A percentile compares a stretch with the other conserved stretches of the same genome.
phyloP scores from a whole-genome alignment of 495 filamentous ascomycete genomes.

The Penicillium taxi region DNA sequence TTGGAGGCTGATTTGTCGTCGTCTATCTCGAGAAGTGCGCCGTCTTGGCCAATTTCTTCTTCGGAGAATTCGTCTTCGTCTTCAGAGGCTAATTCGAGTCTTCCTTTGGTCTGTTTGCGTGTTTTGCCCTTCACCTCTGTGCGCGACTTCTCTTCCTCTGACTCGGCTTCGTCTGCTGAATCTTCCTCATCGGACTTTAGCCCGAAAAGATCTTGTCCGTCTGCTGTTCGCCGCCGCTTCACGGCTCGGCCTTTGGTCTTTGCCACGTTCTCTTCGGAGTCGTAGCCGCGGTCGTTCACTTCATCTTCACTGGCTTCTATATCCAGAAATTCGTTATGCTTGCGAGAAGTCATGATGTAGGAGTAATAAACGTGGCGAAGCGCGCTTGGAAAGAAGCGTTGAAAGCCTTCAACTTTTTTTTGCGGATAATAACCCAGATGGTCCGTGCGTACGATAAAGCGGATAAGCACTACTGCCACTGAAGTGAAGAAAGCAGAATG shows the following conservation, averaged over 20 bases:
- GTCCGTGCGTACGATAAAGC: slow-evolving; percentile 21
- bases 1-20: slow-evolving; percentile 10
- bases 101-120: slow-evolving; percentile 1
- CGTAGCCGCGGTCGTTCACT: slow-evolving; percentile 49
- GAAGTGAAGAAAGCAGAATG: no score
- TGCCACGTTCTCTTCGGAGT: slow-evolving; percentile 60
- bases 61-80: slow-evolving; percentile 18
- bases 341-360: slow-evolving; percentile 54
- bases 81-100: neutral
- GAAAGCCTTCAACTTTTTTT: slow-evolving; percentile 19
- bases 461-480: no score
- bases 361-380: neutral
- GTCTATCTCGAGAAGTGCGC: no score
- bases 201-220: slow-evolving; percentile 32
- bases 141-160: slow-evolving; percentile 1
- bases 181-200: slow-evolving; percentile 31
- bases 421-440: slow-evolving; percentile 12
- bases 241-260: slow-evolving; percentile 52
- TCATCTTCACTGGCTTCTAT: slow-evolving; percentile 58
- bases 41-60: slow-evolving; percentile 7
- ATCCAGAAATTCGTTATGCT: slow-evolving; percentile 70
- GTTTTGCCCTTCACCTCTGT: slow-evolving; percentile 21
- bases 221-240: slow-evolving; percentile 56
- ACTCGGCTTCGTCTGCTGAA: slow-evolving; percentile 18
- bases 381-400: neutral